phyloP scores from a whole-genome alignment of 2,329 filamentous ascomycete genomes.

The Falciphora oryzae region DNA sequence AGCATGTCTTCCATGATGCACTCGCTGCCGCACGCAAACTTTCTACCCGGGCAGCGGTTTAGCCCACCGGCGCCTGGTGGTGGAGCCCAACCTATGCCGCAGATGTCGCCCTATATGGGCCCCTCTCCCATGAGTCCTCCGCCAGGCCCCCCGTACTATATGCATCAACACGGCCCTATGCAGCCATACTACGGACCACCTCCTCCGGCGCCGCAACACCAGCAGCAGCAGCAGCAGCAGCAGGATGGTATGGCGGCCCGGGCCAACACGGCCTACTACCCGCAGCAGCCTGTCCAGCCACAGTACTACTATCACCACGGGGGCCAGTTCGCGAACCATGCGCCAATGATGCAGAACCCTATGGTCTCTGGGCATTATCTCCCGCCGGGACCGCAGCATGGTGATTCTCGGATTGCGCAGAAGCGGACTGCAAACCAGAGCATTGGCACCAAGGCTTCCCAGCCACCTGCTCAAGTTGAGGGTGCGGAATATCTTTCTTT shows the following conservation, averaged over 20 bases:
- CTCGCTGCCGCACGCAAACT: conserved; percentile 36
- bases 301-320: conserved; percentile 40
- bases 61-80: conserved; percentile 31
- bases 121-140: conserved; percentile 22
- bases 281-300: conserved; percentile 29
- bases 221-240: conserved; percentile 17
- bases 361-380: conserved; percentile 31
- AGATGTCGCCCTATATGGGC: conserved; percentile 15
- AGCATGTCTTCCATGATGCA: conserved; percentile 41
- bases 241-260: conserved; percentile 29
- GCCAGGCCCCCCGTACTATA: conserved; percentile 35
- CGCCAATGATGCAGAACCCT: conserved; percentile 25
- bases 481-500: conserved; percentile 11
- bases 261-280: conserved; percentile 38
- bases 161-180: conserved; percentile 37
- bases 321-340: conserved; percentile 30
- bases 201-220: conserved; percentile 30
- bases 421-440: conserved; percentile 14
- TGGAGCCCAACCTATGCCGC: conserved; percentile 26
- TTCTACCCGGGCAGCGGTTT: conserved; percentile 30
- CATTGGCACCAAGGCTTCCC: not conserved
- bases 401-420: conserved; percentile 21
- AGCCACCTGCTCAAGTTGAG: conserved; percentile 4
- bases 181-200: conserved; percentile 38
- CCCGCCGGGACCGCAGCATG: conserved; percentile 18